These are phyloP conservation scores for Verbascum thapsus DNA, from an alignment of 257 asterid genomes.

Conservation along the genomic window DNA sequence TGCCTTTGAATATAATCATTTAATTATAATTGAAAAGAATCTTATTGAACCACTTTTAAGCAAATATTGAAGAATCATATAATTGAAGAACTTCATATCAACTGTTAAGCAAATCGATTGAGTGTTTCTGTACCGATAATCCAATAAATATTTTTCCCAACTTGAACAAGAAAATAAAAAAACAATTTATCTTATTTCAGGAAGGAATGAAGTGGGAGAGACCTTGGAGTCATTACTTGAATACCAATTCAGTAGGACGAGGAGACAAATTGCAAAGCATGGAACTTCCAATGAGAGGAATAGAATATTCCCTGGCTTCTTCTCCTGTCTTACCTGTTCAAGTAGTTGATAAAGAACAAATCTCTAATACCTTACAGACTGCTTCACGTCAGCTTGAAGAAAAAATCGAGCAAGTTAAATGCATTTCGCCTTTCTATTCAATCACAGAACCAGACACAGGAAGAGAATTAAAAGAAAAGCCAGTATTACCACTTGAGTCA, in stretches of 20 bases:
- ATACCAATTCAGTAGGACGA: constrained; percentile 21
- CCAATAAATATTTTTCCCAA: neutral
- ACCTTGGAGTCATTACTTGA: constrained; percentile 42
- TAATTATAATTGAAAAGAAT: no score
- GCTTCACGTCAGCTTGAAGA: constrained; percentile 36
- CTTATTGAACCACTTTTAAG: no score
- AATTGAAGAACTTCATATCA: no score
- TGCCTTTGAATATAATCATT: neutral
- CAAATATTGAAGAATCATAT: no score
- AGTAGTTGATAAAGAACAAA: constrained; percentile 33
- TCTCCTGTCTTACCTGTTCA: constrained; percentile 34
- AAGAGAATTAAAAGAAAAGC: constrained; percentile 23
- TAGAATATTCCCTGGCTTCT: constrained; percentile 51
- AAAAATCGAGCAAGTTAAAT: constrained; percentile 41
- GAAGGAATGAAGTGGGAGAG: constrained; percentile 68
- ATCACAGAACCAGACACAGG: constrained; percentile 31
- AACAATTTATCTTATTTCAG: constrained; percentile 29
- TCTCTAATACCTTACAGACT: constrained; percentile 27
- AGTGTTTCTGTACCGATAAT: no score
- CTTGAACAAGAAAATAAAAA: neutral
- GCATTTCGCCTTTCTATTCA: constrained; percentile 35
- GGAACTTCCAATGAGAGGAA: constrained; percentile 57
- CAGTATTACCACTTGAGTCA: constrained; percentile 29
- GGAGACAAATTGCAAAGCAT: constrained; percentile 43
- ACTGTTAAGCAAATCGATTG: no score